Evolutionary conservation across 208 protist species (phyloP).

Genomic region (Zelonia costaricensis): DNA sequence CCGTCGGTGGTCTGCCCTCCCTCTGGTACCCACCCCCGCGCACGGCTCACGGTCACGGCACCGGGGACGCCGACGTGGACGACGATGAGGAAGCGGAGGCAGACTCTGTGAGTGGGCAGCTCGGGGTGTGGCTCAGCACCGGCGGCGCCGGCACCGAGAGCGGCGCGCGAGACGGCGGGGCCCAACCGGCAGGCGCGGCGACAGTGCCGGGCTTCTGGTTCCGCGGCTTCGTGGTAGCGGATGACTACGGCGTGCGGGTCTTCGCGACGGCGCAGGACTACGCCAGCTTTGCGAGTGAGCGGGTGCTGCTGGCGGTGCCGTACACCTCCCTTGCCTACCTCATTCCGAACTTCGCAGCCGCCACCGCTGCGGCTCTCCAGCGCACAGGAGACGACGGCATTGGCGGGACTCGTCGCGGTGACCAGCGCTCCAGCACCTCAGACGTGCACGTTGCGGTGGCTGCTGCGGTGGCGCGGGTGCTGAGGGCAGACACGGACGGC

Average conservation of each 20-base stretch:
- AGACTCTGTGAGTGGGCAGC: conserved; percentile 5
- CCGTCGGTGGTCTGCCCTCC: conserved; percentile 18
- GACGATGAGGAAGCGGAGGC: too few species aligned
- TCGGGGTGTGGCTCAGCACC: conserved; percentile 23
- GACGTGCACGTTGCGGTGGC: conserved; percentile 11
- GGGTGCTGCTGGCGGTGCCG: conserved; percentile 33
- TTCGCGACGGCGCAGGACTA: conserved; percentile 43
- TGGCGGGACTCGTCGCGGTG: too few species aligned
- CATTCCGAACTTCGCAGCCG: conserved; percentile 33
- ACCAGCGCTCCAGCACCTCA: too few species aligned
- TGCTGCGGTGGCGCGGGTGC: background rate
- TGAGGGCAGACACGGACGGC: background rate
- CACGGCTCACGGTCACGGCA: conserved; percentile 4
- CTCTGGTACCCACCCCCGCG: conserved; percentile 22
- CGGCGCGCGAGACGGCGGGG: background rate
- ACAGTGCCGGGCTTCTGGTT: conserved; percentile 22
- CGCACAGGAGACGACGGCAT: background rate
- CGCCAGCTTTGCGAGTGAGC: conserved; percentile 34
- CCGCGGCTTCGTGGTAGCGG: conserved; percentile 44
- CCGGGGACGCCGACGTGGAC: too few species aligned
- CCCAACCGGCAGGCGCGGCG: background rate
- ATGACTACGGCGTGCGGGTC: conserved; percentile 36
- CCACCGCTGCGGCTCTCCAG: background rate
- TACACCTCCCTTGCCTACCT: conserved; percentile 48
- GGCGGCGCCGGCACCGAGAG: too few species aligned